Evolutionary conservation across 2,329 filamentous ascomycete genomes (phyloP).

Genomic region (Emmonsiellopsis sp.): DNA sequence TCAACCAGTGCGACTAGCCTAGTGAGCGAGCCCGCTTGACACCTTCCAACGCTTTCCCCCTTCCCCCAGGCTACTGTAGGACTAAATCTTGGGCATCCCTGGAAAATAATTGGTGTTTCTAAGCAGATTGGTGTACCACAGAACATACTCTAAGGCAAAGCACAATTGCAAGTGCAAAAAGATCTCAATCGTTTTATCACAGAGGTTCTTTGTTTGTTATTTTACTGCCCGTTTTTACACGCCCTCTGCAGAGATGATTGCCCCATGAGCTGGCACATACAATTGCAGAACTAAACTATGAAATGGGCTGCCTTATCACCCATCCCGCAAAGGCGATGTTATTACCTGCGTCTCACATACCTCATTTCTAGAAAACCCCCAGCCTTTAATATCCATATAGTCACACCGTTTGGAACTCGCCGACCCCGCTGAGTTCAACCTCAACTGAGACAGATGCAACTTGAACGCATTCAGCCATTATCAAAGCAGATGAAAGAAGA

Average conservation of each 20-base stretch:
- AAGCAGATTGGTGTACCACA: conserved; percentile 24
- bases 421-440: conserved; percentile 8
- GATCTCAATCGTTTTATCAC: conserved; percentile 7
- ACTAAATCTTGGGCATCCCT: conserved; percentile 18
- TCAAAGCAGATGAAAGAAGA: conserved; percentile 3
- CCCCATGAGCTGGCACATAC: conserved; percentile 17
- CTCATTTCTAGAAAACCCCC: conserved; percentile 10
- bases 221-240: conserved; percentile 7
- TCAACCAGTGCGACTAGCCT: conserved; percentile 9
- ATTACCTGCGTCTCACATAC: conserved; percentile 15
- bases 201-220: conserved; percentile 14
- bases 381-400: conserved; percentile 7
- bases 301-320: conserved; percentile 4
- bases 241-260: conserved; percentile 20
- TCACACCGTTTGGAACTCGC: conserved; percentile 4
- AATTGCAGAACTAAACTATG: conserved; percentile 8
- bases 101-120: conserved; percentile 20
- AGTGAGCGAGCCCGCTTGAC: conserved; percentile 12
- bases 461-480: conserved; percentile 3
- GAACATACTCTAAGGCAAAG: conserved; percentile 16
- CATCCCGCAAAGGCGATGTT: conserved; percentile 8
- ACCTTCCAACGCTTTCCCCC: conserved; percentile 13
- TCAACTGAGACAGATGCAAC: conserved; percentile 8
- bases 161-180: conserved; percentile 8
- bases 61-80: conserved; percentile 18